Percentiles rank a stretch among this genome's conserved stretches.
phyloP scores from a whole-genome alignment of 805 yeast species.

The Candida jianshihensis region DNA sequence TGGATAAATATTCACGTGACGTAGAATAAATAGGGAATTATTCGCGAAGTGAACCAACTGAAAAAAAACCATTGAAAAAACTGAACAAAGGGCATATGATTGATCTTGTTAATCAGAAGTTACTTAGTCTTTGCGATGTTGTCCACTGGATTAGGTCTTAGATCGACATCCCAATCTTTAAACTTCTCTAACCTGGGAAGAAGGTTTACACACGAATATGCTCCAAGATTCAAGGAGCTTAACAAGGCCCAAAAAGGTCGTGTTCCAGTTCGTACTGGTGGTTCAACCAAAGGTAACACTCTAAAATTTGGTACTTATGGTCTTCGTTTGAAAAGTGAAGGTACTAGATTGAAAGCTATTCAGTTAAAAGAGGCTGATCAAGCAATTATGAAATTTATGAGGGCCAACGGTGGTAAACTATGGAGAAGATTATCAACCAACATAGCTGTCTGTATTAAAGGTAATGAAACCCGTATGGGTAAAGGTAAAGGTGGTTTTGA shows the following conservation, averaged over 20 bases:
- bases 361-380: constrained; percentile 90
- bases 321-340: constrained; percentile 81
- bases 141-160: constrained; percentile 1
- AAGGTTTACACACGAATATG: constrained; percentile 23
- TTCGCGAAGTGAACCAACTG: neutral
- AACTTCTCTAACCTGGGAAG: constrained; percentile 10
- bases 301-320: constrained; percentile 81
- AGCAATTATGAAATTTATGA: constrained; percentile 73
- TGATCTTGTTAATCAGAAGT: neutral
- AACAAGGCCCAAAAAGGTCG: constrained; percentile 89
- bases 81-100: neutral
- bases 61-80: neutral
- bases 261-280: constrained; percentile 91
- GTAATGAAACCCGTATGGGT: constrained; percentile 99
- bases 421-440: constrained; percentile 79
- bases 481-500: constrained; percentile 98
- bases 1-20: neutral
- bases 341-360: constrained; percentile 75
- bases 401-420: constrained; percentile 69
- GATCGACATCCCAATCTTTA: neutral
- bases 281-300: constrained; percentile 83
- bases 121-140: constrained; percentile 1
- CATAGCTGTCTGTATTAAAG: constrained; percentile 89
- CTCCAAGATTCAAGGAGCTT: constrained; percentile 23
- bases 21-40: no score